Percentiles rank a stretch among this genome's conserved stretches.
phyloP scores from a whole-genome alignment of 371 early-diverging fungal genomes.

The Rhizopus arrhizus region DNA sequence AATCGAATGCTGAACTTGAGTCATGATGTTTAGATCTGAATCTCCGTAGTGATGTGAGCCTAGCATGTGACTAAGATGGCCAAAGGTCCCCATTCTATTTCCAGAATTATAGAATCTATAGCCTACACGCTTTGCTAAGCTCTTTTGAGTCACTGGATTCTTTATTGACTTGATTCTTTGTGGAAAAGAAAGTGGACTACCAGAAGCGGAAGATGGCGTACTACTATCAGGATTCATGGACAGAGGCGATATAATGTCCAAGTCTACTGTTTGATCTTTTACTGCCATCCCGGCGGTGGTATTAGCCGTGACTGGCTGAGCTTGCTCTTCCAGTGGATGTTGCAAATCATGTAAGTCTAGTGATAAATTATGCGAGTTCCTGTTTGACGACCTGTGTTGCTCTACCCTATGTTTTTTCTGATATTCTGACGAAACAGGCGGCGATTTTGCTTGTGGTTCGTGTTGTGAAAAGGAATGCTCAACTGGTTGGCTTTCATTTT shows the following conservation, averaged over 20 bases:
- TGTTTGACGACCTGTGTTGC: neutral
- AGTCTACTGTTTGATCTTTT: neutral
- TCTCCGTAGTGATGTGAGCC: slow-evolving; percentile 6
- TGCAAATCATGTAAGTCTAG: slow-evolving; percentile 27
- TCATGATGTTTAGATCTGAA: slow-evolving; percentile 9
- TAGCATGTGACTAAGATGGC: slow-evolving; percentile 29
- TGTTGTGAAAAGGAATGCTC: neutral
- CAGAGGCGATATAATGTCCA: slow-evolving; percentile 20
- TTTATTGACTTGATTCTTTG: neutral
- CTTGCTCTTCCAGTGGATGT: slow-evolving; percentile 17
- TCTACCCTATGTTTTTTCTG: slow-evolving; percentile 1
- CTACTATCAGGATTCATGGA: slow-evolving; percentile 7
- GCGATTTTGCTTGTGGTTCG: neutral
- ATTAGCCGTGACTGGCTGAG: slow-evolving; percentile 3
- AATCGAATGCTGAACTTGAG: slow-evolving; percentile 39
- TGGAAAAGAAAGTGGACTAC: slow-evolving; percentile 9
- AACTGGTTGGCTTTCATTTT: neutral
- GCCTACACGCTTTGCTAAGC: slow-evolving; percentile 29
- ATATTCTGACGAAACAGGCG: neutral
- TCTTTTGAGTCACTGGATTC: slow-evolving; percentile 32
- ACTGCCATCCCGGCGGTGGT: neutral
- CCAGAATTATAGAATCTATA: slow-evolving; percentile 29
- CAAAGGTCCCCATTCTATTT: slow-evolving; percentile 36
- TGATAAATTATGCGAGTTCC: slow-evolving; percentile 9
- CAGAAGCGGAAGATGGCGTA: slow-evolving; percentile 10